These are phyloP conservation scores for Uronychia setigera DNA, from an alignment of 73 alveolate species.

Conservation along the genomic window DNA sequence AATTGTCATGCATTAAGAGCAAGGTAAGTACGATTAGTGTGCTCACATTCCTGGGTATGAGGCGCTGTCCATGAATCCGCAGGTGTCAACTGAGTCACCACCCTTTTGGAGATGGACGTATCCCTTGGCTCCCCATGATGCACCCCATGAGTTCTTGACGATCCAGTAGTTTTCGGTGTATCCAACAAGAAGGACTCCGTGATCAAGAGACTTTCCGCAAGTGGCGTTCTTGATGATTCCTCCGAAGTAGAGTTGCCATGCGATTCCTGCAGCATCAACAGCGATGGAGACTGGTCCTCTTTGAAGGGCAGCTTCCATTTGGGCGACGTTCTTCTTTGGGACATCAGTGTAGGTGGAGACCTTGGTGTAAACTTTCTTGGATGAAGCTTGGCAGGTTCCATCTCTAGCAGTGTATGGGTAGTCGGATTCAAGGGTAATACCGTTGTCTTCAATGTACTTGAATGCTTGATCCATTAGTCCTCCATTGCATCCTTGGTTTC, in stretches of 20 bases:
- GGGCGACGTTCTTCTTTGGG: constrained; percentile 21
- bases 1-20: too few relatives aligned
- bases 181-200: constrained; percentile 93
- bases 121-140: constrained; percentile 95
- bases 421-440: constrained; percentile 59
- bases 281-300: constrained; percentile 74
- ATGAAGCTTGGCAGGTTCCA: constrained; percentile 34
- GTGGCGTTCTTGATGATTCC: constrained; percentile 60
- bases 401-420: constrained; percentile 77
- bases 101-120: constrained; percentile 74
- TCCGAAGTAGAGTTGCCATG: constrained; percentile 74
- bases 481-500: constrained; percentile 87
- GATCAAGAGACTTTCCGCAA: constrained; percentile 83
- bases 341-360: constrained; percentile 28
- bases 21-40: too few relatives aligned
- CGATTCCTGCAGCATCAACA: constrained; percentile 84
- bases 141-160: constrained; percentile 96
- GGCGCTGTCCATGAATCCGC: constrained; percentile 19
- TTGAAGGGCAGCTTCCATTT: constrained; percentile 49
- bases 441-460: constrained; percentile 65
- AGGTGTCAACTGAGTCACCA: constrained; percentile 26
- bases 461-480: constrained; percentile 81
- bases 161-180: constrained; percentile 80
- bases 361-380: constrained; percentile 42
- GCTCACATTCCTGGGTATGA: too few relatives aligned